Conservation (phyloP, 345 rosid genomes). For the Eucalyptus regnans region DNA sequence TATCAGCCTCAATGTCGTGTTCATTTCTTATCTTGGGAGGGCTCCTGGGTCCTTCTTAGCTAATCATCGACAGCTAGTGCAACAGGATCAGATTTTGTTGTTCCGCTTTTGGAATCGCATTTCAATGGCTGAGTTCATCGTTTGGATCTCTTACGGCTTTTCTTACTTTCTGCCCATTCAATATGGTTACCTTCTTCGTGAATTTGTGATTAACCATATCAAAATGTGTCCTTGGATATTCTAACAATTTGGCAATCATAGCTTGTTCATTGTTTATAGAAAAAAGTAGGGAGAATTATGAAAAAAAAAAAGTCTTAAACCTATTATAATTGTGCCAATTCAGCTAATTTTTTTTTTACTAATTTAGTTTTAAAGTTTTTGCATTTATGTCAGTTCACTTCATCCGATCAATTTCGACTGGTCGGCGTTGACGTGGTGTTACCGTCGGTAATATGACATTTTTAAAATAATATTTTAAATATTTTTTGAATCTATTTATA, state of each 20-base stretch:
- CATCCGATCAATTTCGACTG: too few species aligned
- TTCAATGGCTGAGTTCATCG: neutral
- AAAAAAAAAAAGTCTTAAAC: too few species aligned
- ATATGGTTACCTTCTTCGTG: too few species aligned
- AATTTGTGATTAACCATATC: neutral
- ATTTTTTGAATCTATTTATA: too few species aligned
- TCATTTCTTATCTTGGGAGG: neutral
- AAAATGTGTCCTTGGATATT: neutral
- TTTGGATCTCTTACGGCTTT: neutral
- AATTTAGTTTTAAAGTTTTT: too few species aligned
- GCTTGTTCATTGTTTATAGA: too few species aligned
- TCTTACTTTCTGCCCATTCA: neutral
- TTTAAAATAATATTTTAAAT: too few species aligned
- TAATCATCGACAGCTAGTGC: neutral
- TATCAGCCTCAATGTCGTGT: neutral
- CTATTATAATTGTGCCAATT: too few species aligned
- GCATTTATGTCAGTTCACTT: fast-evolving
- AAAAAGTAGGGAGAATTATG: too few species aligned
- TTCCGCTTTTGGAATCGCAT: neutral
- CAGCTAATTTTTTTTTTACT: fast-evolving
- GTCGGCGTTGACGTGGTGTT: fast-evolving
- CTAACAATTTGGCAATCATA: neutral
- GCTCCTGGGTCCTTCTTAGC: neutral
- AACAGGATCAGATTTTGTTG: neutral
- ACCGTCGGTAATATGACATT: fast-evolving